Evolutionary conservation across 257 asterid species (phyloP), one percentile per base, ranked within the genome.

Genomic region (Gardenia jasminoides): DNA sequence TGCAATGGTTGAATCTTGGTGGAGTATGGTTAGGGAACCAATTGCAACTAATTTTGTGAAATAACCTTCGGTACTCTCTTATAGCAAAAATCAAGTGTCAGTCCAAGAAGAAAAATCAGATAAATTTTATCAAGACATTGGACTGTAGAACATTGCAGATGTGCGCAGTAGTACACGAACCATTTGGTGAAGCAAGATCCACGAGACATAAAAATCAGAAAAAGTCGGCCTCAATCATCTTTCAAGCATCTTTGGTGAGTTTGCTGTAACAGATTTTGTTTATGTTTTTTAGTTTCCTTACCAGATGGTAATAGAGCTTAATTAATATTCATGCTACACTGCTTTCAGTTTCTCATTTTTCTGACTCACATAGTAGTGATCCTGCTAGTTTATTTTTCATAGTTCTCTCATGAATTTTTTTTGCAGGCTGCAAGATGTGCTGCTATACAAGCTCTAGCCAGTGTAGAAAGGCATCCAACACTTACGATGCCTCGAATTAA

Each of bases 401-500:
- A 20, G 28, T 20, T 52, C 17, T 13, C 52, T 39, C 12, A 41
- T 24, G 17, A 66, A 36, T 59, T 67, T 30, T 48, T 30, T 20
- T 67, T 19, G 36, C 80, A 77, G 80, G 33, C 50, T 30, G 80
- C 48, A 65, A 66, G 26, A 77, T 67, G 80, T 77, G 39, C 36
- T 50, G 80, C 80, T 15, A 36, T 77, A 39, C 46, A 48, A 48
- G 33, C 80, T 66, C 66, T 65, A 15, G 47, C 80, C 56, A 2
- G 2, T 0, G 22, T 39, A 20, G 74, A 46, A 28, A 77, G 80
- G 3, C 3, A 17, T 1, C 17, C 30, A 12, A 77, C 50, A 77
- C 6, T 48, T 22, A 65, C 50, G 1, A 19, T 19, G 6, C 17
- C 65, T 77, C 74, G 48, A 46, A 39, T 77, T n/a, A 62, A 22